These are phyloP conservation scores for Homolaphlyctis polyrhiza DNA, from an alignment of 371 early-diverging fungal species.

Conservation along the genomic window DNA sequence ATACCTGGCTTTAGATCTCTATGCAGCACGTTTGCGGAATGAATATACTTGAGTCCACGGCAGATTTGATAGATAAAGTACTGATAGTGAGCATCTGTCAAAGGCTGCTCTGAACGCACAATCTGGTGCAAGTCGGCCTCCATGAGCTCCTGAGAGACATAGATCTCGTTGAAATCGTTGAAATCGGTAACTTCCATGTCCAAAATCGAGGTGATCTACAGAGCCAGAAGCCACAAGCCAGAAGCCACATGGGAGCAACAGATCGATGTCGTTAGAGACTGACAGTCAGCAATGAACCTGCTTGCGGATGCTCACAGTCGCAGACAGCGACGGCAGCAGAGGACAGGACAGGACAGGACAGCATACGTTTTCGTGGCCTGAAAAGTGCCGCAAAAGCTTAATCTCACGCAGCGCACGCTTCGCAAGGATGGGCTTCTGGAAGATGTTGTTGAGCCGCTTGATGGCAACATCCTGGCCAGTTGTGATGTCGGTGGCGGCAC, in stretches of 20 bases:
- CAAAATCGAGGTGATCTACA: slow-evolving; percentile 44
- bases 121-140: slow-evolving; percentile 98
- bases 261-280: background rate
- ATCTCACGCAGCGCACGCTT: slow-evolving; percentile 54
- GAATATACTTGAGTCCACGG: slow-evolving; percentile 95
- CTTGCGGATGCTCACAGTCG: too few species aligned
- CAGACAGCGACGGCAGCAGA: background rate
- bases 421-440: slow-evolving; percentile 50
- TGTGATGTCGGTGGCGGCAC: slow-evolving; percentile 32
- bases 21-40: slow-evolving; percentile 97
- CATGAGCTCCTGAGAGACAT: slow-evolving; percentile 72
- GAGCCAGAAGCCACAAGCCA: background rate
- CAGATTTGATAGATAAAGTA: slow-evolving; percentile 97
- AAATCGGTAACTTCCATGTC: slow-evolving; percentile 48
- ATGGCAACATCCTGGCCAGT: slow-evolving; percentile 49
- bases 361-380: slow-evolving; percentile 49
- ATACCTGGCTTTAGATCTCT: slow-evolving; percentile 89
- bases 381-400: slow-evolving; percentile 50
- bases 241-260: background rate
- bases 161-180: slow-evolving; percentile 43
- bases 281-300: too few species aligned
- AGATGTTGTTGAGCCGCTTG: slow-evolving; percentile 52
- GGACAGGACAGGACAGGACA: background rate
- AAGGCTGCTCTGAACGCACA: slow-evolving; percentile 90
- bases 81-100: slow-evolving; percentile 96